Evolutionary conservation across 2,329 filamentous ascomycete genomes (phyloP).

Genomic region (Aspergillus melleus): DNA sequence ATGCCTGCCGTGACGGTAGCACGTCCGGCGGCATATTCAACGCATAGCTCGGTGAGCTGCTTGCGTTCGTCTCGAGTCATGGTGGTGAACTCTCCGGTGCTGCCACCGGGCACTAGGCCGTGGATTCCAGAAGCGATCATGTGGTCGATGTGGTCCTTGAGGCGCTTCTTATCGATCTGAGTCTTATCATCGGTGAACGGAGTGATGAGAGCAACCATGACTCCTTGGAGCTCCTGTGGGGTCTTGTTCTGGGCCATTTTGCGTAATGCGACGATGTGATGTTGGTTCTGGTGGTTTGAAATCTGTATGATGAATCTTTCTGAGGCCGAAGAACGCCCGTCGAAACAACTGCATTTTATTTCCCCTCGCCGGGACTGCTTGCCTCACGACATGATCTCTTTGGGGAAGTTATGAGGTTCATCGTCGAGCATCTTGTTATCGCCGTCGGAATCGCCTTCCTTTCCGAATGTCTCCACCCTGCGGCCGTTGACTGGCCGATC

Average conservation of each 20-base stretch:
- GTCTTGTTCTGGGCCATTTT: not conserved
- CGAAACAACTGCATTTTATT: not conserved
- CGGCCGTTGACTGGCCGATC: not conserved
- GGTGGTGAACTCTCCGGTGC: slow-evolving; percentile 53
- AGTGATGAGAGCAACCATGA: slow-evolving; percentile 52
- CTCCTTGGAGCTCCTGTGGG: slow-evolving; percentile 31
- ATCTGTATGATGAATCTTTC: not conserved
- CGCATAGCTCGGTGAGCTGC: slow-evolving; percentile 39
- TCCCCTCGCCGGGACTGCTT: not conserved
- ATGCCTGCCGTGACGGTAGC: slow-evolving; percentile 32
- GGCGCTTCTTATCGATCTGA: slow-evolving; percentile 42
- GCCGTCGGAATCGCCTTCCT: not conserved
- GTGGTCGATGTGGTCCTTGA: slow-evolving; percentile 48
- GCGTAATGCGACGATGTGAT: not conserved
- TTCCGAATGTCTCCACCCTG: not conserved
- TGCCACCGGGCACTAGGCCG: slow-evolving; percentile 53
- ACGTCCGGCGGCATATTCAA: slow-evolving; percentile 27
- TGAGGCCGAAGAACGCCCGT: not conserved
- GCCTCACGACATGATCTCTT: not conserved
- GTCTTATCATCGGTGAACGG: slow-evolving; percentile 47
- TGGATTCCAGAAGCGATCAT: slow-evolving; percentile 49
- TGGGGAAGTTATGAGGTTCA: not conserved
- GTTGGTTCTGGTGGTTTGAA: not conserved
- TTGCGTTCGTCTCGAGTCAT: slow-evolving; percentile 49
- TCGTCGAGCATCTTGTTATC: not conserved